These are phyloP conservation scores for Alternaria novae-zelandiae DNA, from an alignment of 2,329 filamentous ascomycete species.

Conservation along the genomic window DNA sequence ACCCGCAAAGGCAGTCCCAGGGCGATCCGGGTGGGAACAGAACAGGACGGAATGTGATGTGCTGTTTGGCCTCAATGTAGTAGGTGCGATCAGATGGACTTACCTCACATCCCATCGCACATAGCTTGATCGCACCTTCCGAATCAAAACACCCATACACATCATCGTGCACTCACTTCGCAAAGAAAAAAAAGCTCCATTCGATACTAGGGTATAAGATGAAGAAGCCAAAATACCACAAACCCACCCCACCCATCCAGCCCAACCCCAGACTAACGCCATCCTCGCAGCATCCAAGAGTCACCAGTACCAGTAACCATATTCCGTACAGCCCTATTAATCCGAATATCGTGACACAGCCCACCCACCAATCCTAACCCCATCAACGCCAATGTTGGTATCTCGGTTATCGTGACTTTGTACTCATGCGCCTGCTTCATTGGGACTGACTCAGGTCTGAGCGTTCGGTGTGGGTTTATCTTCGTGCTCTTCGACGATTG, in stretches of 20 bases:
- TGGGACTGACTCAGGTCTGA: neutral
- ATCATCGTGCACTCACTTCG: neutral
- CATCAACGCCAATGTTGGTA: neutral
- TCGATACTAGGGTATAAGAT: constrained; percentile 22
- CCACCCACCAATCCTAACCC: neutral
- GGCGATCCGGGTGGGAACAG: no score
- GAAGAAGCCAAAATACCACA: constrained; percentile 6
- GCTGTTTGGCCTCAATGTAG: no score
- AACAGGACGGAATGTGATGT: no score
- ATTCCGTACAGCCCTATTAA: neutral
- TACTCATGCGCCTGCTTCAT: neutral
- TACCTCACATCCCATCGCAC: neutral
- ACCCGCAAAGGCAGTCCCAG: no score
- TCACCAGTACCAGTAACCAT: neutral
- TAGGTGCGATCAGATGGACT: neutral
- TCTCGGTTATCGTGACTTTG: neutral
- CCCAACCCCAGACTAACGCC: neutral
- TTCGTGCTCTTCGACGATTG: constrained; percentile 14
- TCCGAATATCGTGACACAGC: constrained; percentile 7
- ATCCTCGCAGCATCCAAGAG: neutral
- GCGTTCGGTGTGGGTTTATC: constrained; percentile 7
- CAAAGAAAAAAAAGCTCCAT: constrained; percentile 10
- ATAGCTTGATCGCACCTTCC: no score
- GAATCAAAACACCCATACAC: neutral
- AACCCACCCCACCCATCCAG: neutral